Percentiles rank a stretch among this genome's conserved stretches.
phyloP scores from a whole-genome alignment of 331 rosid genomes.

The Saraca asoca region DNA sequence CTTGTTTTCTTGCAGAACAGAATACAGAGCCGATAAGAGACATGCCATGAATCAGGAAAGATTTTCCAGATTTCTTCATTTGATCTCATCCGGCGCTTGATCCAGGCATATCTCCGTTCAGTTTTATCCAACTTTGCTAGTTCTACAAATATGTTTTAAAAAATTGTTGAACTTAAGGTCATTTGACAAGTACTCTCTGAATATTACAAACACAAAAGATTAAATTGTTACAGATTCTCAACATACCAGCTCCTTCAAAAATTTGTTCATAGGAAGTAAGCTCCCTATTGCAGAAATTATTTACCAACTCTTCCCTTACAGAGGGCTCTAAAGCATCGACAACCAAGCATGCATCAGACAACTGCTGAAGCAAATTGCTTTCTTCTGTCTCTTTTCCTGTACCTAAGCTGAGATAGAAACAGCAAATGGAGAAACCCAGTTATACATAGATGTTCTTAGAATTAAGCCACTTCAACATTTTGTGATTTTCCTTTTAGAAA shows the following conservation, averaged over 20 bases:
- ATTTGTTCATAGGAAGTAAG: conserved; percentile 96
- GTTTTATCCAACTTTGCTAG: conserved; percentile 97
- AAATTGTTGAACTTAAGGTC: conserved; percentile 29
- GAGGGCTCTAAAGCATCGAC: conserved; percentile 98
- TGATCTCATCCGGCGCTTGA: conserved; percentile 95
- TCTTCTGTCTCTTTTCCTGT: conserved; percentile 98
- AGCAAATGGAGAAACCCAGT: conserved; percentile 44
- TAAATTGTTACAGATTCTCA: conserved; percentile 18
- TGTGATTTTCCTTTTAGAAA: too few species aligned
- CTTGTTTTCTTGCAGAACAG: conserved; percentile 94
- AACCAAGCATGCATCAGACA: conserved; percentile 98
- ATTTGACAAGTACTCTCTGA: conserved; percentile 16
- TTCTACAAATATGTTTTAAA: conserved; percentile 50
- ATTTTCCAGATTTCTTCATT: conserved; percentile 98
- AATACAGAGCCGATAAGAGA: conserved; percentile 92
- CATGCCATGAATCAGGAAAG: conserved; percentile 95
- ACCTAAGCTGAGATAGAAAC: conserved; percentile 87
- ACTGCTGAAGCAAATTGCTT: conserved; percentile 77
- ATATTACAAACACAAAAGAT: conserved; percentile 29
- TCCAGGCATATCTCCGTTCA: conserved; percentile 99
- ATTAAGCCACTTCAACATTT: conserved; percentile 9
- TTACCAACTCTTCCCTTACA: conserved; percentile 96
- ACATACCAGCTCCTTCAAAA: conserved; percentile 98
- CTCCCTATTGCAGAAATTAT: conserved; percentile 92
- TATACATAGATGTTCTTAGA: conserved; percentile 29